Evolutionary conservation across 2,329 filamentous ascomycete species (phyloP).

Genomic region (Claviceps cyperi): DNA sequence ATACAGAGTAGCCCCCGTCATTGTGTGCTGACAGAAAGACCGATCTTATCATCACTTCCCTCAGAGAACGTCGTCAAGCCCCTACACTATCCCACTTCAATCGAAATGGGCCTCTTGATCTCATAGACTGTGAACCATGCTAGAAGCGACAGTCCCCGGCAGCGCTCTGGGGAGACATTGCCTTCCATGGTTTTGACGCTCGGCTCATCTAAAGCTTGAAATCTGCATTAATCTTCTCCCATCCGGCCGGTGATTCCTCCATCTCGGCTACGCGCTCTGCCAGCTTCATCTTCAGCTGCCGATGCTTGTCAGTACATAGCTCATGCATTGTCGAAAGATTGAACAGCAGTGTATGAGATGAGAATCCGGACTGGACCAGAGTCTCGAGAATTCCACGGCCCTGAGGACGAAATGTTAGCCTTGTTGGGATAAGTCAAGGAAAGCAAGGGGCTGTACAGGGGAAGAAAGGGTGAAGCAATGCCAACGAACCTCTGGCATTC

Average conservation of each 20-base stretch:
- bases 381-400: conserved; percentile 53
- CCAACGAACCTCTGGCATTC: conserved; percentile 49
- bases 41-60: no score
- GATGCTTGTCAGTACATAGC: conserved; percentile 66
- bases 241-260: conserved; percentile 41
- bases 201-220: conserved; percentile 50
- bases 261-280: conserved; percentile 53
- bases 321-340: conserved; percentile 89
- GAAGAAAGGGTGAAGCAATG: not conserved
- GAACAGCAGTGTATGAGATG: conserved; percentile 71
- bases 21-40: no score
- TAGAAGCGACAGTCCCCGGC: no score
- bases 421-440: not conserved
- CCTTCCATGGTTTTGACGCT: not conserved
- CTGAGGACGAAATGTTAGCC: conserved; percentile 18
- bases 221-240: conserved; percentile 58
- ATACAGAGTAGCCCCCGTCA: no score
- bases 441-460: no score
- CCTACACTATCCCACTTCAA: no score
- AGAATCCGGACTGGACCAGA: conserved; percentile 45
- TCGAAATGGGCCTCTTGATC: no score
- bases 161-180: no score
- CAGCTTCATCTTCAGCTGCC: conserved; percentile 53
- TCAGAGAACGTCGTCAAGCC: no score
- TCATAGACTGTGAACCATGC: no score